A percentile compares a stretch with the other conserved stretches of the same genome.
These are phyloP conservation scores for Zasmidium angulare DNA, from an alignment of 2,329 filamentous ascomycete species.

Conservation along the genomic window DNA sequence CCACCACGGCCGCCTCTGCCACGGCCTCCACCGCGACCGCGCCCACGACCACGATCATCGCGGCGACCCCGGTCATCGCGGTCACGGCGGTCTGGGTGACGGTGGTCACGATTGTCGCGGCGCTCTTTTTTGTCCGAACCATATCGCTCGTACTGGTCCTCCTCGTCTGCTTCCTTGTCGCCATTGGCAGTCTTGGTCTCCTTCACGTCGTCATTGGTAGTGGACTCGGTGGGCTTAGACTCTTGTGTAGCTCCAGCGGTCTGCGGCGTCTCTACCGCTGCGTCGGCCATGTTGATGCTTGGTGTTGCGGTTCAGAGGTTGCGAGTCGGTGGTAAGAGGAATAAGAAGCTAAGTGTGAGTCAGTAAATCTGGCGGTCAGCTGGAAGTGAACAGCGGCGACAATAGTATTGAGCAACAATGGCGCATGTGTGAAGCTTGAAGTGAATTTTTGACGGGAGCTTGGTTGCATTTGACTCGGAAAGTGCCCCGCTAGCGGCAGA, in stretches of 20 bases:
- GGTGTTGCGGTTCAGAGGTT: constrained; percentile 2
- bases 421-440: constrained; percentile 1
- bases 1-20: constrained; percentile 16
- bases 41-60: constrained; percentile 11
- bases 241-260: constrained; percentile 13
- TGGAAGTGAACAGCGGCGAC: not conserved
- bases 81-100: constrained; percentile 11
- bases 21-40: constrained; percentile 16
- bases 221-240: constrained; percentile 11
- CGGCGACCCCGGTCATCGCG: constrained; percentile 17
- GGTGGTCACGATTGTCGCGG: constrained; percentile 12
- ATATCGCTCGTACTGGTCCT: constrained; percentile 20
- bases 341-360: not conserved
- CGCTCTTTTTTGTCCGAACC: constrained; percentile 21
- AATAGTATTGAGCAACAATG: not conserved
- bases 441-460: not conserved
- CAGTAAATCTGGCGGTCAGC: not conserved
- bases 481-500: not conserved
- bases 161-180: constrained; percentile 16
- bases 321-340: not conserved
- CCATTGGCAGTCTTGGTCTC: constrained; percentile 8
- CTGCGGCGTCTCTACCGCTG: constrained; percentile 19
- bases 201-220: constrained; percentile 16
- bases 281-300: constrained; percentile 22
- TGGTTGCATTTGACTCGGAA: not conserved